Evolutionary conservation across 176 grass and related monocot species (phyloP).

Genomic region (Avena insularis): DNA sequence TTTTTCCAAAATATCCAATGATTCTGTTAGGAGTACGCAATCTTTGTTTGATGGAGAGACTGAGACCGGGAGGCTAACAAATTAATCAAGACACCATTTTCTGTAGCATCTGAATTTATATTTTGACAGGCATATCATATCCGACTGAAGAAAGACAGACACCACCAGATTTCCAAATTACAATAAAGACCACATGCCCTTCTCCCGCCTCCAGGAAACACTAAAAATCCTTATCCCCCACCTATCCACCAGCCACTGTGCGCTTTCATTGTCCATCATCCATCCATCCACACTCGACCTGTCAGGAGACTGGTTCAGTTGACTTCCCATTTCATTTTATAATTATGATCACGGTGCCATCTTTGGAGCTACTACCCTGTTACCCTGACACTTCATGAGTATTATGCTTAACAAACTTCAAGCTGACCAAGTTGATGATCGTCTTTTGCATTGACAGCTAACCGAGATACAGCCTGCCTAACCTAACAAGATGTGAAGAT

Average conservation of each 20-base stretch:
- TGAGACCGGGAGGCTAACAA: background rate
- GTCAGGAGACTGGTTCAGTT: background rate
- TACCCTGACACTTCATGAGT: background rate
- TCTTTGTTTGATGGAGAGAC: conserved; percentile 1
- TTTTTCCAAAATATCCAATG: background rate
- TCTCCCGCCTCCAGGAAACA: background rate
- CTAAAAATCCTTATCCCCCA: background rate
- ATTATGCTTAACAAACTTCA: background rate
- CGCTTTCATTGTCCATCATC: background rate
- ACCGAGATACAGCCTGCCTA: background rate
- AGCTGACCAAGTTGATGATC: conserved; percentile 17
- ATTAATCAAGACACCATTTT: background rate
- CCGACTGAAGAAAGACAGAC: conserved; percentile 15
- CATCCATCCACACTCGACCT: background rate
- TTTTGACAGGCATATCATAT: background rate
- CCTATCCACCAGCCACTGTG: background rate
- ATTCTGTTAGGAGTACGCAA: background rate
- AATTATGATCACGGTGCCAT: background rate
- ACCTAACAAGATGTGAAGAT: background rate
- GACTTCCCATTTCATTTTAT: background rate
- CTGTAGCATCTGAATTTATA: background rate
- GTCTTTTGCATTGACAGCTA: background rate
- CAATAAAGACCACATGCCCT: background rate
- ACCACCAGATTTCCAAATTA: background rate
- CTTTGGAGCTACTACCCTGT: background rate